phyloP scores from a whole-genome alignment of 257 asterid genomes.

The Buddleja alternifolia region DNA sequence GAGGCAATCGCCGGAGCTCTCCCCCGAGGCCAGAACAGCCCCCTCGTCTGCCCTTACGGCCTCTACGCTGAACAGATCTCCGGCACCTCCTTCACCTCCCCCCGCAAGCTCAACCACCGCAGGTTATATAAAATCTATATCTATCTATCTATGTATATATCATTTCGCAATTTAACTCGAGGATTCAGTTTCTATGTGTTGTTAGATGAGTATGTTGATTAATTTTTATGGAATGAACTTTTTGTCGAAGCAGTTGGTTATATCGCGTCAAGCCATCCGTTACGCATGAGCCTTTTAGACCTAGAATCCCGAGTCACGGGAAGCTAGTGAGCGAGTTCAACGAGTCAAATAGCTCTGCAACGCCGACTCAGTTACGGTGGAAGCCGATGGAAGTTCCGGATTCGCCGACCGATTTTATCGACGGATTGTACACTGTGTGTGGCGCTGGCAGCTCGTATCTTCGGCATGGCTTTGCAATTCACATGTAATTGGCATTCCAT shows the following conservation, averaged over 20 bases:
- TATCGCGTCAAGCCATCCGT: conserved; percentile 95
- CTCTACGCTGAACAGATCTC: conserved; percentile 98
- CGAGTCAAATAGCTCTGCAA: conserved; percentile 72
- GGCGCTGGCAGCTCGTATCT: conserved; percentile 98
- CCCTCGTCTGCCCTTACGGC: conserved; percentile 80
- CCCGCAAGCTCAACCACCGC: conserved; percentile 87
- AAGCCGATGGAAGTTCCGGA: conserved; percentile 74
- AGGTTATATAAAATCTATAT: conserved; percentile 54
- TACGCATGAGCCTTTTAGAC: conserved; percentile 90
- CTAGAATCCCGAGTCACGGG: conserved; percentile 69
- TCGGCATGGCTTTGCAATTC: conserved; percentile 97
- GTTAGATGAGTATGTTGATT: neutral
- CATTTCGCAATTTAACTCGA: neutral
- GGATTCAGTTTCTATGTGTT: conserved; percentile 4
- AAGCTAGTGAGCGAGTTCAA: conserved; percentile 89
- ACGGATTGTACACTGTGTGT: conserved; percentile 84
- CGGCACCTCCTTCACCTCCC: conserved; percentile 96
- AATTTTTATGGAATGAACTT: neutral
- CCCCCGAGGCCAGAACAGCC: conserved; percentile 84
- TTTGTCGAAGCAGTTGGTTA: conserved; percentile 70
- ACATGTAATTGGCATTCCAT: conserved; percentile 64
- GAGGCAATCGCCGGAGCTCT: conserved; percentile 90
- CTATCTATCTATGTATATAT: neutral
- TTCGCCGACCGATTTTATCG: conserved; percentile 73
- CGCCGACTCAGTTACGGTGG: conserved; percentile 97